Evolutionary conservation across 2,329 filamentous ascomycete genomes (phyloP).

Genomic region (Xylariaceae sp.): DNA sequence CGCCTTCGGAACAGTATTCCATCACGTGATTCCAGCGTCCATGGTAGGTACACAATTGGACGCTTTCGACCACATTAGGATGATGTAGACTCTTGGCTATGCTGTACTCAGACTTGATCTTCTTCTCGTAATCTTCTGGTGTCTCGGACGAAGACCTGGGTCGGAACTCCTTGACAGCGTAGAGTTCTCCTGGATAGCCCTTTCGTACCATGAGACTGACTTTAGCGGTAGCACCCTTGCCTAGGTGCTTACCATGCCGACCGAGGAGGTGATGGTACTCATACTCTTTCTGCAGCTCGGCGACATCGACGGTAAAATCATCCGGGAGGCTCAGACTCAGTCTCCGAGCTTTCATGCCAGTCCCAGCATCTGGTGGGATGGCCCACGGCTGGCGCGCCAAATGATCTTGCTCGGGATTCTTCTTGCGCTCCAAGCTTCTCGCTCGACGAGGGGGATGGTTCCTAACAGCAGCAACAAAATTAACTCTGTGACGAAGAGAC

Average conservation of each 20-base stretch:
- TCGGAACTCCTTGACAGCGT: conserved; percentile 85
- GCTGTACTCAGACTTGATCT: conserved; percentile 87
- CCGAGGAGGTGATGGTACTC: conserved; percentile 67
- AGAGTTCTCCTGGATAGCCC: conserved; percentile 60
- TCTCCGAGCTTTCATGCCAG: conserved; percentile 72
- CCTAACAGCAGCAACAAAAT: conserved; percentile 38
- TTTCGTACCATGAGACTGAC: conserved; percentile 77
- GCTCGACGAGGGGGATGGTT: conserved; percentile 25
- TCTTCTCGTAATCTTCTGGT: conserved; percentile 72
- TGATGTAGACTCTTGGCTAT: conserved; percentile 82
- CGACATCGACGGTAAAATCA: conserved; percentile 68
- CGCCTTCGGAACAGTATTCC: conserved; percentile 83
- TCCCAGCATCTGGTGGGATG: conserved; percentile 63
- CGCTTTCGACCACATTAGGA: conserved; percentile 79
- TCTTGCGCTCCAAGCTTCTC: conserved; percentile 32
- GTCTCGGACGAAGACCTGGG: conserved; percentile 66
- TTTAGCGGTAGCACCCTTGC: conserved; percentile 77
- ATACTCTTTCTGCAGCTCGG: conserved; percentile 65
- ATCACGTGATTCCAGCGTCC: conserved; percentile 86
- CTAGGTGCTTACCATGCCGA: conserved; percentile 68
- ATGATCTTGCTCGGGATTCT: conserved; percentile 29
- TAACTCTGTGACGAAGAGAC: conserved; percentile 45
- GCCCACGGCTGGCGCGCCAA: conserved; percentile 52
- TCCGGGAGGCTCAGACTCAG: conserved; percentile 71
- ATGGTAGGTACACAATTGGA: conserved; percentile 69